phyloP scores from a whole-genome alignment of 2,329 filamentous ascomycete genomes.

The Lecanicillium sp. region DNA sequence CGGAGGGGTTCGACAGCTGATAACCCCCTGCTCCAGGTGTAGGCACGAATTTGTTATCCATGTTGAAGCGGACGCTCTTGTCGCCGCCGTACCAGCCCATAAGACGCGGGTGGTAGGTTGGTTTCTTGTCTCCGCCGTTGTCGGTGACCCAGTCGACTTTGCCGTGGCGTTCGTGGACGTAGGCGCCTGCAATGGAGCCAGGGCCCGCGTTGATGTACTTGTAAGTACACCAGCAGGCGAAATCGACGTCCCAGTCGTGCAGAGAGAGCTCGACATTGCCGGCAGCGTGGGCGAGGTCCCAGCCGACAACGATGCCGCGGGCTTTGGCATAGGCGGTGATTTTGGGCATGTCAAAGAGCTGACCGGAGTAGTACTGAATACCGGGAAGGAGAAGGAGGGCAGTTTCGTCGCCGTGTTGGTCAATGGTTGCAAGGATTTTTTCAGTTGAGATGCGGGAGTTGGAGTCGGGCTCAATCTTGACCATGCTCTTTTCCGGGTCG shows the following conservation, averaged over 20 bases:
- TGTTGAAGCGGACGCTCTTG: slow-evolving; percentile 67
- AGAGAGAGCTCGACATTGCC: slow-evolving; percentile 74
- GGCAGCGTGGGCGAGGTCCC: slow-evolving; percentile 81
- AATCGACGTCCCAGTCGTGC: slow-evolving; percentile 87
- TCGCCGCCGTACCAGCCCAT: slow-evolving; percentile 84
- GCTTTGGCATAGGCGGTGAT: slow-evolving; percentile 73
- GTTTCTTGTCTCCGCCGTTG: slow-evolving; percentile 23
- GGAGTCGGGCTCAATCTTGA: slow-evolving; percentile 61
- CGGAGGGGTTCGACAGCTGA: slow-evolving; percentile 77
- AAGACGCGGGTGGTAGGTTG: slow-evolving; percentile 54
- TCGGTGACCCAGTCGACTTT: slow-evolving; percentile 34
- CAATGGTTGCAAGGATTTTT: slow-evolving; percentile 64
- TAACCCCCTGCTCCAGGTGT: slow-evolving; percentile 72
- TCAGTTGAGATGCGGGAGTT: slow-evolving; percentile 58
- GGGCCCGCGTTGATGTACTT: slow-evolving; percentile 89
- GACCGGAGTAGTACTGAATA: slow-evolving; percentile 88
- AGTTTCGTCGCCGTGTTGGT: slow-evolving; percentile 62
- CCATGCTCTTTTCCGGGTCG: slow-evolving; percentile 58
- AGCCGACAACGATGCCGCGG: slow-evolving; percentile 66
- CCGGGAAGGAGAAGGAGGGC: slow-evolving; percentile 76
- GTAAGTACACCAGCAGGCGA: slow-evolving; percentile 89
- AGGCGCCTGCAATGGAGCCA: slow-evolving; percentile 70
- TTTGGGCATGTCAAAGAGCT: slow-evolving; percentile 71
- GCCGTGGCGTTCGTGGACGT: slow-evolving; percentile 70
- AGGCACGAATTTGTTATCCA: slow-evolving; percentile 74